These are phyloP conservation scores for Neurospora terricola DNA, from an alignment of 495 filamentous ascomycete species.

Conservation along the genomic window DNA sequence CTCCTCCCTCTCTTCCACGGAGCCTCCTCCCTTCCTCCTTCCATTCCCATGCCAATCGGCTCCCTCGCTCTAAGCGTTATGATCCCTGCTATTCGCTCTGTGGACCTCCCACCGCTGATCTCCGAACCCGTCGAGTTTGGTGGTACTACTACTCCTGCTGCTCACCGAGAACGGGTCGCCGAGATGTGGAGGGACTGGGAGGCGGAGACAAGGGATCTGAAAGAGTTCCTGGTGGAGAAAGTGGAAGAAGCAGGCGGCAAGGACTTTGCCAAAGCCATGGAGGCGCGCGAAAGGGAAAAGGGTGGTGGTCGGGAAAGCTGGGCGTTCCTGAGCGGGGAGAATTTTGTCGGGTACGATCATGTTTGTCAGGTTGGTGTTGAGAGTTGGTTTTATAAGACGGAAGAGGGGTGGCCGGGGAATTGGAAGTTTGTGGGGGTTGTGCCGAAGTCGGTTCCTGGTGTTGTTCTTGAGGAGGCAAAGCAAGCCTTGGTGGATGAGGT, in stretches of 20 bases:
- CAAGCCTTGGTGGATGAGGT: background rate
- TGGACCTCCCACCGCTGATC: slow-evolving; percentile 12
- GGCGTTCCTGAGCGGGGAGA: slow-evolving; percentile 12
- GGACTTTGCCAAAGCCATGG: background rate
- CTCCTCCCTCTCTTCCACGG: slow-evolving; percentile 17
- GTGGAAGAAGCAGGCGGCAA: background rate
- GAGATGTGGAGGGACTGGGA: slow-evolving; percentile 5
- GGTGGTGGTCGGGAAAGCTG: background rate
- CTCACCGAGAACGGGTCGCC: background rate
- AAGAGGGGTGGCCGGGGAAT: slow-evolving; percentile 21
- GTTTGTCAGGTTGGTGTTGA: slow-evolving; percentile 28
- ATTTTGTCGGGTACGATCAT: slow-evolving; percentile 15
- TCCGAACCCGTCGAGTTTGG: slow-evolving; percentile 5
- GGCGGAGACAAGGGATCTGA: background rate
- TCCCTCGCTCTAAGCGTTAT: slow-evolving; percentile 7
- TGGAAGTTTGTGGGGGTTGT: slow-evolving; percentile 26
- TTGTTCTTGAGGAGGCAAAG: background rate
- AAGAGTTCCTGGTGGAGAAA: background rate
- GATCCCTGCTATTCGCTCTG: slow-evolving; percentile 22
- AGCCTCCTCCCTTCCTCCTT: slow-evolving; percentile 11
- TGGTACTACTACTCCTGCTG: background rate
- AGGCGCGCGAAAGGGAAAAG: background rate
- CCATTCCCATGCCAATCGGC: slow-evolving; percentile 10
- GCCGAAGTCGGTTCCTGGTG: background rate
- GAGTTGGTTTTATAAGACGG: slow-evolving; percentile 22